Percentiles rank a stretch among this genome's conserved stretches.
These are phyloP conservation scores for Dactylellina parvicollis DNA, from an alignment of 2,329 filamentous ascomycete genomes.

Conservation along the genomic window DNA sequence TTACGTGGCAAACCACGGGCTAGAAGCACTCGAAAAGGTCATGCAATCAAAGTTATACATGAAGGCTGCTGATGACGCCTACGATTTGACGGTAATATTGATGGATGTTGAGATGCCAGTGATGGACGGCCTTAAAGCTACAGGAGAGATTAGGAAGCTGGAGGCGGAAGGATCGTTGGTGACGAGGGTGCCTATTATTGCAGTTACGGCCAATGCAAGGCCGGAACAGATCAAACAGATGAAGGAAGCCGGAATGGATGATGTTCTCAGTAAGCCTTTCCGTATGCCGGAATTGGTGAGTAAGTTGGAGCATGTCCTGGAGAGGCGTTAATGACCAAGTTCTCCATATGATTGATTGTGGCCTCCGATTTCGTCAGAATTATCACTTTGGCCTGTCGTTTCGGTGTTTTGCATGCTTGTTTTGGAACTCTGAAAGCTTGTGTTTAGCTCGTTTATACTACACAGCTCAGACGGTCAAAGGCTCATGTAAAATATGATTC, in stretches of 20 bases:
- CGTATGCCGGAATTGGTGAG: slow-evolving; percentile 75
- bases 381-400: too few species aligned
- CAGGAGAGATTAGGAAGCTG: slow-evolving; percentile 73
- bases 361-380: not conserved
- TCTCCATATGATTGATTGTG: not conserved
- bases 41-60: slow-evolving; percentile 66
- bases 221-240: slow-evolving; percentile 78
- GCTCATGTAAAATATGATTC: too few species aligned
- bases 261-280: slow-evolving; percentile 82
- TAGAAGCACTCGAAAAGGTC: slow-evolving; percentile 70
- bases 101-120: slow-evolving; percentile 88
- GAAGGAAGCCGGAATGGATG: slow-evolving; percentile 77
- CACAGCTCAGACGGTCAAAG: too few species aligned
- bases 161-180: slow-evolving; percentile 71
- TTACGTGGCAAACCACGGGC: slow-evolving; percentile 72
- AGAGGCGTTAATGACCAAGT: not conserved
- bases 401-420: too few species aligned
- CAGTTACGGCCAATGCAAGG: slow-evolving; percentile 80
- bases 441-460: too few species aligned
- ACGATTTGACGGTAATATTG: slow-evolving; percentile 66
- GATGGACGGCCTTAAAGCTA: slow-evolving; percentile 82
- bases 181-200: slow-evolving; percentile 77
- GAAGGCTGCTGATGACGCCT: slow-evolving; percentile 35
- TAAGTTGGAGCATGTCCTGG: slow-evolving; percentile 70
- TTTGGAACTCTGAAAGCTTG: too few species aligned